A percentile compares a stretch with the other conserved stretches of the same genome.
Conservation (phyloP, 148 eudicot genomes). For the Chenopodium quinoa region DNA sequence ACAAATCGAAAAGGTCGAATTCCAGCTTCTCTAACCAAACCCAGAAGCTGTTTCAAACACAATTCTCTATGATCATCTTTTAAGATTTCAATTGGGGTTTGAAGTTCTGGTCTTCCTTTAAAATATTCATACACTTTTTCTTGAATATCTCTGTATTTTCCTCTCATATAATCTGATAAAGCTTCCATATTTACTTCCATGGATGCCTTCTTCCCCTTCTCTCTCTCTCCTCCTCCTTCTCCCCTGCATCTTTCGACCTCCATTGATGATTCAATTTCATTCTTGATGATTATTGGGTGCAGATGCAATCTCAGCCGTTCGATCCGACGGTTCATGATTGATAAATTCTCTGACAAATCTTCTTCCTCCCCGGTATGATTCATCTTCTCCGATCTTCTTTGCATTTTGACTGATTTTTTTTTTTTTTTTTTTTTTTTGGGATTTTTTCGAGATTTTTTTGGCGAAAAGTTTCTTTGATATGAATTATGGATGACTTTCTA, state of each 20-base stretch:
- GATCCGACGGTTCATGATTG: slow-evolving; percentile 42
- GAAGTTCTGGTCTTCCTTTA: slow-evolving; percentile 58
- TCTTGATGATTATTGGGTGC: slow-evolving; percentile 15
- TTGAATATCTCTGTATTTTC: slow-evolving; percentile 73
- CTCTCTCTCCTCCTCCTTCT: slow-evolving; percentile 18
- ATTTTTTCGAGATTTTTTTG: not conserved
- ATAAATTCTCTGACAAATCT: slow-evolving; percentile 15
- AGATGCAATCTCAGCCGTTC: slow-evolving; percentile 57
- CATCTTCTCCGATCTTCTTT: slow-evolving; percentile 3
- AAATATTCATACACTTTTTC: slow-evolving; percentile 59
- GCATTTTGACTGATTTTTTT: not conserved
- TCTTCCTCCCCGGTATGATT: slow-evolving; percentile 30
- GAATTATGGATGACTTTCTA: too few species aligned
- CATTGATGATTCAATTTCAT: not conserved
- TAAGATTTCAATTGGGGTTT: slow-evolving; percentile 74
- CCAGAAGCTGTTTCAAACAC: slow-evolving; percentile 61
- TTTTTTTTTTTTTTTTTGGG: not conserved
- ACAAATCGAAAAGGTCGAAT: slow-evolving; percentile 58
- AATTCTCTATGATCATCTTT: slow-evolving; percentile 74
- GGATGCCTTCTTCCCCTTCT: slow-evolving; percentile 20
- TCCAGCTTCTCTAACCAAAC: slow-evolving; percentile 70
- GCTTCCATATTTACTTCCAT: slow-evolving; percentile 41
- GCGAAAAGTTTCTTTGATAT: too few species aligned
- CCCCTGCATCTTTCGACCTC: slow-evolving; percentile 42
- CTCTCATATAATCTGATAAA: slow-evolving; percentile 65